Evolutionary conservation across 106 monocot genomes (phyloP), one percentile per base, ranked within the genome.

Genomic region (Iris macrosiphon): DNA sequence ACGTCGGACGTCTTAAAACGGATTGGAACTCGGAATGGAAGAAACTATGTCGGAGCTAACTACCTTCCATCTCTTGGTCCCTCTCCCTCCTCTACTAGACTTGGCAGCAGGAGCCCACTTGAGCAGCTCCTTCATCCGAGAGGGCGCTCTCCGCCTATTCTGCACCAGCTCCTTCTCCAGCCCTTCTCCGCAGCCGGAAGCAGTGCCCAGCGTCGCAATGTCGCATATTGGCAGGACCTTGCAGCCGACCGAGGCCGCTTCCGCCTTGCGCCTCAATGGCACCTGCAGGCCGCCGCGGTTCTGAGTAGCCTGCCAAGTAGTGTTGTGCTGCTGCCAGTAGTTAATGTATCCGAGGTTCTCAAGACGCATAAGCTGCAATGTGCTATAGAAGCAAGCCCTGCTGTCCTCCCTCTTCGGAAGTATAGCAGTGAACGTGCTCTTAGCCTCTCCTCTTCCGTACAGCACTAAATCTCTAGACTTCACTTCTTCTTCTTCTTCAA

Each of bases 11-110:
- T n/a, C n/a, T n/a, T n/a, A n/a, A n/a, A n/a, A n/a, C n/a, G n/a
- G n/a, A n/a, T n/a, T n/a, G n/a, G n/a, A n/a, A n/a, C n/a, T n/a
- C n/a, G n/a, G n/a, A n/a, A n/a, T n/a, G n/a, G n/a, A n/a, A n/a
- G n/a, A n/a, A n/a, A n/a, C n/a, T n/a, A n/a, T n/a, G n/a, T n/a
- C n/a, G n/a, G n/a, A n/a, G n/a, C n/a, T n/a, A n/a, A n/a, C n/a
- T n/a, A 84, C 84, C 75, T 79, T 84, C 75, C 79, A 75, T 22
- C 45, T 55, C 43, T 52, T 79, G 72, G 40, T 65, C 6, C 79
- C 73, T 31, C 55, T 65, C 6, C 79, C 73, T 31, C 55, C 57
- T 55, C 18, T 71, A 3, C 18, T 32, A 23, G 58, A n/a, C 64
- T 75, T 84, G 17, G 75, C 53, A 1, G 67, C 55, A 1, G 78